Evolutionary conservation across 208 protist species (phyloP).

Genomic region (Trypanosoma avium): DNA sequence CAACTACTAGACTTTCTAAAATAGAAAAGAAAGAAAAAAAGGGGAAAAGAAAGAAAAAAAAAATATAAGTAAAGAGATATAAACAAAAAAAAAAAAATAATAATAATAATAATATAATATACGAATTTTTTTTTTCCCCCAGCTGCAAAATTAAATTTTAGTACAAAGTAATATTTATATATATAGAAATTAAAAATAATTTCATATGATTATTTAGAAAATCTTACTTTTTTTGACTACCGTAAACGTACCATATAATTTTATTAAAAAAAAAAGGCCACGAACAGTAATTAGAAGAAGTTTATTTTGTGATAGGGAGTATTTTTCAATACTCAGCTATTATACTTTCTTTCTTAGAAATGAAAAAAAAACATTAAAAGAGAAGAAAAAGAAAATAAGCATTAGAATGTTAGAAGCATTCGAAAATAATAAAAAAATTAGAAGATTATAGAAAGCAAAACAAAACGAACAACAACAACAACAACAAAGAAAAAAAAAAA

Average conservation of each 20-base stretch:
- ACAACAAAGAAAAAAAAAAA: too few relatives aligned
- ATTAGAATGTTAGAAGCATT: conserved; percentile 4
- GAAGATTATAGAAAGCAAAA: too few relatives aligned
- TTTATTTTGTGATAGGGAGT: background rate
- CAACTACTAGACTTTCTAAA: too few relatives aligned
- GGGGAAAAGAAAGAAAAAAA: background rate
- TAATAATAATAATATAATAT: background rate
- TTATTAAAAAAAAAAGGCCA: conserved; percentile 16
- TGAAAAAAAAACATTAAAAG: background rate
- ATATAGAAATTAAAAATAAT: conserved; percentile 1
- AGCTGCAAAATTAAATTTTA: background rate
- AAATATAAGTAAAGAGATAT: background rate
- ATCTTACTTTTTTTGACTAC: conserved; percentile 46
- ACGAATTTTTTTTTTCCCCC: background rate
- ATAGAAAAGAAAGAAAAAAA: background rate
- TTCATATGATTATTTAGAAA: background rate
- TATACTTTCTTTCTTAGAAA: background rate
- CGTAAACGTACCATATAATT: conserved; percentile 15
- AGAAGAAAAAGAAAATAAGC: background rate
- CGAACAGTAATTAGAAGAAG: conserved; percentile 29
- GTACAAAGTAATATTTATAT: too few relatives aligned
- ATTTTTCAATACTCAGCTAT: background rate
- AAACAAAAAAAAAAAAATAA: conserved; percentile 24
- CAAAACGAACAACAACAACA: too few relatives aligned
- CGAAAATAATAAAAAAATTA: conserved; percentile 18